Percentiles rank a stretch among this genome's conserved stretches.
These are phyloP conservation scores for Leccinum uliginosum DNA, from an alignment of 768 basidiomycete species.

Conservation along the genomic window DNA sequence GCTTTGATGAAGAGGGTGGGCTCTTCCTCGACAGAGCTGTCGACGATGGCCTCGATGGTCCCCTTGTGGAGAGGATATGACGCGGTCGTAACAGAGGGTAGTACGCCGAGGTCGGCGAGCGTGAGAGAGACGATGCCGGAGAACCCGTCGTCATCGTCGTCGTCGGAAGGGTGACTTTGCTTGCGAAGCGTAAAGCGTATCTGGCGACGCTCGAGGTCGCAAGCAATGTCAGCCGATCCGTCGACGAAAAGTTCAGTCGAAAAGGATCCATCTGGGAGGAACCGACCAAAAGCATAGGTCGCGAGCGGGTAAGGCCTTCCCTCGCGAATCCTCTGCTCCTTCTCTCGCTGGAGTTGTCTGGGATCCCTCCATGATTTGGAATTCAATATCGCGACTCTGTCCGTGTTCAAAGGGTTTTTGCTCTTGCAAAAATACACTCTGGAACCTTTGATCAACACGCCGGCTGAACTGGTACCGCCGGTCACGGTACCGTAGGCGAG, in stretches of 20 bases:
- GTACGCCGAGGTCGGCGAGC: background rate
- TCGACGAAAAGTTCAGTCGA: slow-evolving; percentile 27
- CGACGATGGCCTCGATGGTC: slow-evolving; percentile 21
- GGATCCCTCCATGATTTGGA: slow-evolving; percentile 32
- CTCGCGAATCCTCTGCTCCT: slow-evolving; percentile 18
- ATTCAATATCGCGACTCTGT: slow-evolving; percentile 21
- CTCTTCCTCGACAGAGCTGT: slow-evolving; percentile 4
- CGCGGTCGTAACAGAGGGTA: slow-evolving; percentile 6
- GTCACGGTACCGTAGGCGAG: slow-evolving; percentile 17
- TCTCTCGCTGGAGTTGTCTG: slow-evolving; percentile 17
- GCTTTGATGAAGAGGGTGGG: slow-evolving; percentile 31
- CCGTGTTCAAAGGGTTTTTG: slow-evolving; percentile 19
- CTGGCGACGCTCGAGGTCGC: slow-evolving; percentile 31
- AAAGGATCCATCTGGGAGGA: slow-evolving; percentile 32
- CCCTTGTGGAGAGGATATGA: slow-evolving; percentile 18
- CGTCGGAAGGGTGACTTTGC: slow-evolving; percentile 17
- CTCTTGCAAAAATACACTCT: slow-evolving; percentile 19
- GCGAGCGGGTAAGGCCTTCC: slow-evolving; percentile 22
- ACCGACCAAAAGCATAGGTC: slow-evolving; percentile 33
- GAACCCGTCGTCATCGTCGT: background rate
- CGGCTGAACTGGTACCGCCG: slow-evolving; percentile 2
- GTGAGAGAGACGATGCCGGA: background rate
- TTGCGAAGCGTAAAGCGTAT: slow-evolving; percentile 30
- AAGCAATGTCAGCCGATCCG: slow-evolving; percentile 31
- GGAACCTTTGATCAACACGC: slow-evolving; percentile 26